Percentiles rank a stretch among this genome's conserved stretches.
Conservation (phyloP, 1,284 basidiomycete genomes). For the Tremellales sp. region DNA sequence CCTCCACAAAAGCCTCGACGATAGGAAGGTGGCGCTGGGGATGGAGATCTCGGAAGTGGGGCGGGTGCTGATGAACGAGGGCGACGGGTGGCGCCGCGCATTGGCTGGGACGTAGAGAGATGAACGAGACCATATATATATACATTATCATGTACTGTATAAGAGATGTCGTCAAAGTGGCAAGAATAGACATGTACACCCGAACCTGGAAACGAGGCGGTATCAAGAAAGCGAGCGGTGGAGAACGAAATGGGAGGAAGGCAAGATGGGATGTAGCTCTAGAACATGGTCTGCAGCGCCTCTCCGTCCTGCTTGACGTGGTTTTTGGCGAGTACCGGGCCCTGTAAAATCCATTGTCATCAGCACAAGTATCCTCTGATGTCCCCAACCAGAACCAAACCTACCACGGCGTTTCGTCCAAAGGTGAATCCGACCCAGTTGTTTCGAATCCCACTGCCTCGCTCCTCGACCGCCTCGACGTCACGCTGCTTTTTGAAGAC, state of each 20-base stretch:
- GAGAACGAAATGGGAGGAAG: too few relatives aligned
- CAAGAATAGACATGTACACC: too few relatives aligned
- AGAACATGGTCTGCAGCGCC: slow-evolving; percentile 50
- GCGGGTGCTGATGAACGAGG: slow-evolving; percentile 47
- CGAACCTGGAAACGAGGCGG: too few relatives aligned
- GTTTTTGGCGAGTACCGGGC: slow-evolving; percentile 16
- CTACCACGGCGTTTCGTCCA: slow-evolving; percentile 63
- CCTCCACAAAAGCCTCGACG: slow-evolving; percentile 31
- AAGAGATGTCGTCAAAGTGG: too few relatives aligned
- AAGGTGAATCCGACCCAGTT: slow-evolving; percentile 86
- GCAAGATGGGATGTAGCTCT: too few relatives aligned
- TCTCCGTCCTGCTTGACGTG: slow-evolving; percentile 45
- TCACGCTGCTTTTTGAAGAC: slow-evolving; percentile 96
- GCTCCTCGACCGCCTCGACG: slow-evolving; percentile 86
- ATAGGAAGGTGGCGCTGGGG: slow-evolving; percentile 44
- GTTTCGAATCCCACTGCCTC: slow-evolving; percentile 60
- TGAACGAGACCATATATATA: too few relatives aligned
- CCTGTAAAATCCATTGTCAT: slow-evolving; percentile 6
- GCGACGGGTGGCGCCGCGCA: slow-evolving; percentile 45
- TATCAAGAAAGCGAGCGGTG: too few relatives aligned
- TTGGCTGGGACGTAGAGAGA: slow-evolving; percentile 35
- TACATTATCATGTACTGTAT: too few relatives aligned
- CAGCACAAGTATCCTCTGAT: slow-evolving; percentile 5
- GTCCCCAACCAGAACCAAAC: slow-evolving; percentile 8
- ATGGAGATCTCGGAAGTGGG: slow-evolving; percentile 50